These are phyloP conservation scores for Sclerotinia subarctica DNA, from an alignment of 2,329 filamentous ascomycete genomes.

Conservation along the genomic window DNA sequence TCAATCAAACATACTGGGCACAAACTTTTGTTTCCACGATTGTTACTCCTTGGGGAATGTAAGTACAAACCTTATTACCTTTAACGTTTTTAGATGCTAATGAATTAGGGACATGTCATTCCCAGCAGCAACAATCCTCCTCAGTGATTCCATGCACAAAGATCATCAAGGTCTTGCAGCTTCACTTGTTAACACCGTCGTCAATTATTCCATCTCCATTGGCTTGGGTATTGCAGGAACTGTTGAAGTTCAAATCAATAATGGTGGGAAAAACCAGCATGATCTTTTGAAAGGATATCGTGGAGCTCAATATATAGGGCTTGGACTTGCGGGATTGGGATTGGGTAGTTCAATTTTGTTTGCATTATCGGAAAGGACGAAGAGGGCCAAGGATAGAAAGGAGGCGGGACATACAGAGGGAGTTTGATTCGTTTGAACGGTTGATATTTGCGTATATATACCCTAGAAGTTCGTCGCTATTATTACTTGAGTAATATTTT, in stretches of 20 bases:
- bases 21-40: constrained; percentile 58
- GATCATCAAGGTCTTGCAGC: constrained; percentile 51
- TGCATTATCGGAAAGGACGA: constrained; percentile 22
- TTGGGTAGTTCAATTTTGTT: constrained; percentile 40
- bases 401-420: neutral
- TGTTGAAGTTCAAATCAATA: constrained; percentile 36
- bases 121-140: constrained; percentile 51
- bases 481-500: neutral
- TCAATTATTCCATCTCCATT: constrained; percentile 44
- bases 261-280: constrained; percentile 20
- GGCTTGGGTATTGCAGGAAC: constrained; percentile 47
- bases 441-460: neutral
- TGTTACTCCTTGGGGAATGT: constrained; percentile 50
- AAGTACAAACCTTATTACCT: neutral
- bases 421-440: neutral
- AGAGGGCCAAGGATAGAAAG: constrained; percentile 16
- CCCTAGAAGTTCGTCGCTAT: neutral
- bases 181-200: constrained; percentile 47
- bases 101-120: constrained; percentile 53
- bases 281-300: constrained; percentile 18
- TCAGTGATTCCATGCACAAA: constrained; percentile 49
- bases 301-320: constrained; percentile 17
- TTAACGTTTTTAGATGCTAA: neutral
- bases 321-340: constrained; percentile 37
- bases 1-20: constrained; percentile 54